Percentiles rank a stretch among this genome's conserved stretches.
Conservation (phyloP, 495 filamentous ascomycete species). For the Podospora appendiculata region DNA sequence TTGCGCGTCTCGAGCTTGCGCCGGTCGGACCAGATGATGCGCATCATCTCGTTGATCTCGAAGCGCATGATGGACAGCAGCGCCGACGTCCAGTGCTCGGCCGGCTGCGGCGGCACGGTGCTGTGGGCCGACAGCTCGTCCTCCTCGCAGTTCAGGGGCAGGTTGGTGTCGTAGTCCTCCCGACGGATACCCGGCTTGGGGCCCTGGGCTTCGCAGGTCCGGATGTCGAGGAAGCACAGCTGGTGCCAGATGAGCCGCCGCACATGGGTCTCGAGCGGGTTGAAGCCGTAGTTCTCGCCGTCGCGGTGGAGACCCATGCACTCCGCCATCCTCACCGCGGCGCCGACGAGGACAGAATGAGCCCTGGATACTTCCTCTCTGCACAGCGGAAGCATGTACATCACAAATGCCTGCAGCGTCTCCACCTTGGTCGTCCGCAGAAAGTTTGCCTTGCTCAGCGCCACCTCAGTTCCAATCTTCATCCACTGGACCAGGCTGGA, state of each 20-base stretch:
- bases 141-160: constrained; percentile 62
- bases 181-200: constrained; percentile 56
- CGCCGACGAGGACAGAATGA: constrained; percentile 61
- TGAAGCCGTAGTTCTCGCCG: constrained; percentile 53
- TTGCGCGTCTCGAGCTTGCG: constrained; percentile 51
- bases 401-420: constrained; percentile 66
- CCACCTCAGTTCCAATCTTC: constrained; percentile 54
- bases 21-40: constrained; percentile 55
- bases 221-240: constrained; percentile 66
- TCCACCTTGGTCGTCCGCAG: constrained; percentile 61
- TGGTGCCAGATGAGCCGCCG: constrained; percentile 72
- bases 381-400: constrained; percentile 64
- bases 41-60: constrained; percentile 66
- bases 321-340: constrained; percentile 64
- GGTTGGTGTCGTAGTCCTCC: constrained; percentile 64
- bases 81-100: constrained; percentile 57
- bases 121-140: constrained; percentile 38
- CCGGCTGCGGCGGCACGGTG: constrained; percentile 29
- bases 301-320: constrained; percentile 73
- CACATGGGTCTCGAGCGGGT: constrained; percentile 61
- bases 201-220: constrained; percentile 69
- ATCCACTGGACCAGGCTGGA: constrained; percentile 48
- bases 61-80: constrained; percentile 59
- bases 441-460: constrained; percentile 59
- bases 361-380: constrained; percentile 60